Evolutionary conservation across 352 stramenopile genomes (phyloP), one percentile per base, ranked within the genome.

Genomic region (Pythium phragmiticola): DNA sequence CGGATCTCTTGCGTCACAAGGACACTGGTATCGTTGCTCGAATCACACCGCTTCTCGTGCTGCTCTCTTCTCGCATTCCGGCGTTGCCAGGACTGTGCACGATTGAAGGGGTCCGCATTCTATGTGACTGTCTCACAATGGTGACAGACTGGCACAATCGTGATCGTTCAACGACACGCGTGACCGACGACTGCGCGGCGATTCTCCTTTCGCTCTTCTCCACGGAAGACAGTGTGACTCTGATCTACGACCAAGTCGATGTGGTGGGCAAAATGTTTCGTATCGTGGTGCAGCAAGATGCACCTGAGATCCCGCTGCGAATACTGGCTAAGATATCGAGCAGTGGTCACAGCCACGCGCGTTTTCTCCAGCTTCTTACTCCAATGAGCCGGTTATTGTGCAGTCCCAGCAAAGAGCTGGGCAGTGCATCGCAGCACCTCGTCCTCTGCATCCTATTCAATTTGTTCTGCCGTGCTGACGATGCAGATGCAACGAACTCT

Each of bases 361-460:
- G 71, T 4, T 86, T 80, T 30, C 46, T 87, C 30, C 60, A 65
- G 12, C 45, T 88, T 28, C 46, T 90, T 5, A 16, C 59, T 21
- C 56, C 52, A 0, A 46, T 82, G 2, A 79, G 69, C 51, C 16
- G 16, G 0, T 52, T 81, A 4, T 33, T 81, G 4, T 2, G 43
- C 13, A 59, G 63, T 1, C 14, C 47, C 1, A 49, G 28, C 3
- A 43, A 57, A 17, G 8, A 26, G 5, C 60, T 76, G 21, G 43
- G 50, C 14, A 58, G 43, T 8, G 16, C 56, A 21, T 51, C 64
- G 5, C 64, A 73, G 21, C 61, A 76, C n/a, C 50, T 80, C 7
- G 56, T 90, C 6, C 66, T 92, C 0, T 72, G 61, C 2, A 81
- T 90, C 7, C 48, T 92, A 9, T 86, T 73, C 60, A 88, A 90